These are phyloP conservation scores for Apiotrichum siamense DNA, from an alignment of 1,284 basidiomycete species.

Conservation along the genomic window DNA sequence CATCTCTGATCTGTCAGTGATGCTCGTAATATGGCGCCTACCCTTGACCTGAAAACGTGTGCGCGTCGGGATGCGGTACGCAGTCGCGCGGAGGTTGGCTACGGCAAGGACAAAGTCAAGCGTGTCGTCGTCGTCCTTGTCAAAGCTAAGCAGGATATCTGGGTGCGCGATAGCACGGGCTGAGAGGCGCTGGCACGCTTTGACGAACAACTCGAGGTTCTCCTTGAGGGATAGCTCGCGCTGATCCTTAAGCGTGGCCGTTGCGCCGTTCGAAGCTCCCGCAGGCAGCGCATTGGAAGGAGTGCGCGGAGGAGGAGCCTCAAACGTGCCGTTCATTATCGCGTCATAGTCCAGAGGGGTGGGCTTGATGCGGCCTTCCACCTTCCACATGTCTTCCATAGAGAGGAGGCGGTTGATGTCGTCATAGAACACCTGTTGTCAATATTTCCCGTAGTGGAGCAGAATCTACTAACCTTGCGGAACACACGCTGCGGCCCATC, in stretches of 20 bases:
- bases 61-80: conserved; percentile 82
- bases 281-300: conserved; percentile 15
- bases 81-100: conserved; percentile 82
- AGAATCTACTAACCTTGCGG: conserved; percentile 67
- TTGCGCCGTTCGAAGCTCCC: conserved; percentile 7
- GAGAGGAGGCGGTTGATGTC: conserved; percentile 84
- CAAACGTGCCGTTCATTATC: conserved; percentile 61
- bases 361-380: conserved; percentile 65
- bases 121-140: conserved; percentile 97
- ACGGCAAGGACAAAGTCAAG: conserved; percentile 94
- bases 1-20: conserved; percentile 67
- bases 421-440: conserved; percentile 67
- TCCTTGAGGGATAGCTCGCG: conserved; percentile 66
- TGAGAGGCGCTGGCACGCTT: conserved; percentile 72
- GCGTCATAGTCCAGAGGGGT: conserved; percentile 71
- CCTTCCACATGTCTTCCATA: conserved; percentile 98
- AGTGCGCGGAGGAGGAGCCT: conserved; percentile 43
- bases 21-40: conserved; percentile 41
- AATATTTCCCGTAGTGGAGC: not conserved
- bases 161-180: conserved; percentile 66
- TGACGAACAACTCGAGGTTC: conserved; percentile 71
- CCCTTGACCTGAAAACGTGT: conserved; percentile 97
- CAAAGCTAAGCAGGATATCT: conserved; percentile 71
- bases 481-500: conserved; percentile 70
- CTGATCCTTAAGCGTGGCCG: conserved; percentile 65